phyloP scores from a whole-genome alignment of 164 flowering plant species.

The Protea cynaroides region DNA sequence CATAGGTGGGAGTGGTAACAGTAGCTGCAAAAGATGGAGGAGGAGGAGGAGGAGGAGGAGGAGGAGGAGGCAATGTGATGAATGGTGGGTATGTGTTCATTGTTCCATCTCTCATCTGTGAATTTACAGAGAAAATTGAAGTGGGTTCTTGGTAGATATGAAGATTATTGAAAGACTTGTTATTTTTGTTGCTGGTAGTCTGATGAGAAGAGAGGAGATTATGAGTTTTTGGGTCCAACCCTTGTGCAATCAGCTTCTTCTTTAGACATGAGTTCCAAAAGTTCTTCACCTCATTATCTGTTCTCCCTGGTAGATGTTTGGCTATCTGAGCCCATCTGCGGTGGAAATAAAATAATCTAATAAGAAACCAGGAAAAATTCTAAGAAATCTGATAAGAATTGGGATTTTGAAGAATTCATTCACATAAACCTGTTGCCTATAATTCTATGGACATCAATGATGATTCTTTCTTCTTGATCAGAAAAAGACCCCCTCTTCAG shows the following conservation, averaged over 20 bases:
- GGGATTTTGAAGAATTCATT: neutral
- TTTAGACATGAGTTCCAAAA: slow-evolving; percentile 69
- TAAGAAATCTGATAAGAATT: neutral
- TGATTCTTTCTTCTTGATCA: slow-evolving; percentile 31
- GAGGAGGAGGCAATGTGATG: slow-evolving; percentile 11
- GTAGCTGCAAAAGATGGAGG: slow-evolving; percentile 6
- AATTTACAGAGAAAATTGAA: slow-evolving; percentile 15
- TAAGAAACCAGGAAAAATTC: neutral
- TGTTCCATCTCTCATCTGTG: slow-evolving; percentile 4
- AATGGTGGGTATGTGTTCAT: slow-evolving; percentile 10
- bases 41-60: neutral
- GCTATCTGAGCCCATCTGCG: slow-evolving; percentile 68
- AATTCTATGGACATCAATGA: slow-evolving; percentile 39
- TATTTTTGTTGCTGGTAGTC: slow-evolving; percentile 6
- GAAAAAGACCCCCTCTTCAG: slow-evolving; percentile 40
- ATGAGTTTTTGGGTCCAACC: slow-evolving; percentile 57
- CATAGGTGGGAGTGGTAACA: slow-evolving; percentile 6
- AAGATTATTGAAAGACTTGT: slow-evolving; percentile 7
- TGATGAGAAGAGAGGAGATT: slow-evolving; percentile 32
- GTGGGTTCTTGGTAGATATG: slow-evolving; percentile 14
- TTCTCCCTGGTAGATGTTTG: slow-evolving; percentile 60
- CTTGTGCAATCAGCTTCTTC: slow-evolving; percentile 57
- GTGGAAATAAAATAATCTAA: neutral
- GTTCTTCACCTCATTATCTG: slow-evolving; percentile 69
- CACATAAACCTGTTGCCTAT: slow-evolving; percentile 31